phyloP scores from a whole-genome alignment of 305 asterid genomes.

The Fraxinus greggii region DNA sequence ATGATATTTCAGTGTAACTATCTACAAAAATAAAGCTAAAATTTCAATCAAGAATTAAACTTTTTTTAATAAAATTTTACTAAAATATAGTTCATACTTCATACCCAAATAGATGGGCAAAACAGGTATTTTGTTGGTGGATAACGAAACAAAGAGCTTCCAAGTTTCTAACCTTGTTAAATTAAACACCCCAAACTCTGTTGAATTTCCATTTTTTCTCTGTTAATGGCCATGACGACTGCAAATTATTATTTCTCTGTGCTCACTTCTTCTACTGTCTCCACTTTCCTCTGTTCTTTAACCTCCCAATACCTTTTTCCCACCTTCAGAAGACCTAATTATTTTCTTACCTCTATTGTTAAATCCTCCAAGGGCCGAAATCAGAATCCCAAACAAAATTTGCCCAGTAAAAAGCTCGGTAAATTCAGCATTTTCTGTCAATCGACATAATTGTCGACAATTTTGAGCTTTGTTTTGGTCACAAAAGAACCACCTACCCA shows the following conservation, averaged over 20 bases:
- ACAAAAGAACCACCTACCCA: too few species aligned
- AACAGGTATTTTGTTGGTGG: neutral
- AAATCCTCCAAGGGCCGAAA: constrained; percentile 30
- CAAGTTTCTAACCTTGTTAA: neutral
- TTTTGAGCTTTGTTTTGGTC: too few species aligned
- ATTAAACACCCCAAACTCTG: neutral
- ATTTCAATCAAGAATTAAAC: neutral
- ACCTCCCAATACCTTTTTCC: constrained; percentile 38
- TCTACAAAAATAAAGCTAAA: neutral
- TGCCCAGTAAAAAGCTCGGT: constrained; percentile 29
- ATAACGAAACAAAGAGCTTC: neutral
- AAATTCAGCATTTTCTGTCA: constrained; percentile 31
- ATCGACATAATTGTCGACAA: too few species aligned
- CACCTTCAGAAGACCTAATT: constrained; percentile 27
- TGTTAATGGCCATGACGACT: constrained; percentile 67
- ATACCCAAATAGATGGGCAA: neutral
- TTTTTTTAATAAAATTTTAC: neutral
- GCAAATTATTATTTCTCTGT: constrained; percentile 54
- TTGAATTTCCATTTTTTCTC: neutral
- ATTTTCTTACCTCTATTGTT: constrained; percentile 25
- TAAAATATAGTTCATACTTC: neutral
- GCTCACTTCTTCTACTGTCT: constrained; percentile 38
- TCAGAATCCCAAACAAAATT: constrained; percentile 22
- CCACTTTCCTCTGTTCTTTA: constrained; percentile 32
- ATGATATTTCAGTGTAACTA: neutral